These are phyloP conservation scores for Fragilariopsis cylindrus DNA, from an alignment of 108 stramenopile genomes.

Conservation along the genomic window DNA sequence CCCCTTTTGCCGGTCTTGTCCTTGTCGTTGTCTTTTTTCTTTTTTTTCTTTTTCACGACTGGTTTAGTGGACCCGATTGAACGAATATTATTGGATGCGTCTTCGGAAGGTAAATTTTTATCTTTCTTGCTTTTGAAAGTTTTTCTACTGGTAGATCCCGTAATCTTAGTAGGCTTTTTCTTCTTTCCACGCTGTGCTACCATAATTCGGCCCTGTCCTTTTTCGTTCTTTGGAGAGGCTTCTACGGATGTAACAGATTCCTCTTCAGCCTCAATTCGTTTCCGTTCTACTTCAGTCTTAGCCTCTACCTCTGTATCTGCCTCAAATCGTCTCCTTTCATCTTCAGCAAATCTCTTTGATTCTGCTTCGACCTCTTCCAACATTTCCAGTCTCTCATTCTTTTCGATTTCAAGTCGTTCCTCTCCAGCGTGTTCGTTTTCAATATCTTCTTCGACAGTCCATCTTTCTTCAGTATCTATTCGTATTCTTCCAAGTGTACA, in stretches of 20 bases:
- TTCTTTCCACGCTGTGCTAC: too few species aligned
- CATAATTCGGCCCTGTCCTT: not conserved
- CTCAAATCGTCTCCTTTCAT: conserved; percentile 2
- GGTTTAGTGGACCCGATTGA: too few species aligned
- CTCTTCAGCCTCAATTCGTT: not conserved
- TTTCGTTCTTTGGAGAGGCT: not conserved
- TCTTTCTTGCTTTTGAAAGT: not conserved
- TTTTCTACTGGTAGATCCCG: not conserved
- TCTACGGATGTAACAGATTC: not conserved
- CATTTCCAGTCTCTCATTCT: too few species aligned
- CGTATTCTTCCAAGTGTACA: too few species aligned
- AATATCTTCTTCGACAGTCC: not conserved
- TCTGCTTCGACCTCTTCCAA: too few species aligned
- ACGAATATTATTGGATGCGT: too few species aligned
- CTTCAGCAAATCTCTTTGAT: too few species aligned
- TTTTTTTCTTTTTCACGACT: too few species aligned
- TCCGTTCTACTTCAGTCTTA: not conserved
- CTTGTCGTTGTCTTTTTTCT: not conserved
- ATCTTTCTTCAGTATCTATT: too few species aligned
- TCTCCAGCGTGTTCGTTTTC: not conserved
- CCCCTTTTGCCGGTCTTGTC: not conserved
- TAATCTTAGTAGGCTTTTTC: too few species aligned
- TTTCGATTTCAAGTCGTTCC: not conserved
- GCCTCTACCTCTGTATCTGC: not conserved
- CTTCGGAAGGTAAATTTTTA: not conserved